phyloP scores from a whole-genome alignment of 2,329 filamentous ascomycete species.

The Emergomyces pasteurianus region DNA sequence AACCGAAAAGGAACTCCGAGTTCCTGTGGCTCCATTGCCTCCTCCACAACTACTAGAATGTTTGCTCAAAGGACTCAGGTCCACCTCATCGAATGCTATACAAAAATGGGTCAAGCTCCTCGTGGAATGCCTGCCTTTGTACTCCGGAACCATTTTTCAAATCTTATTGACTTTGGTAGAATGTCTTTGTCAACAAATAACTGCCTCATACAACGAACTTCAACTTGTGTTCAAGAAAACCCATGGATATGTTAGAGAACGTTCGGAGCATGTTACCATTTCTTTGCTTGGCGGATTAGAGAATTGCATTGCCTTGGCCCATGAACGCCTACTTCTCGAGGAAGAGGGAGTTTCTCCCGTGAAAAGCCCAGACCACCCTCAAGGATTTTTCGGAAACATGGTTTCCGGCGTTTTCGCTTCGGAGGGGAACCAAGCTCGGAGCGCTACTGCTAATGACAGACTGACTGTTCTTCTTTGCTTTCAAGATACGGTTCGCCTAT shows the following conservation, averaged over 20 bases:
- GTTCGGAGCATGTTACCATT: slow-evolving; percentile 52
- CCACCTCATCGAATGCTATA: slow-evolving; percentile 60
- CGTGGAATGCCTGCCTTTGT: slow-evolving; percentile 69
- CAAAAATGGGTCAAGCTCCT: slow-evolving; percentile 89
- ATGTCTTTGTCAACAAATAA: slow-evolving; percentile 72
- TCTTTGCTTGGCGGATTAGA: slow-evolving; percentile 88
- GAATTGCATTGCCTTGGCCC: slow-evolving; percentile 74
- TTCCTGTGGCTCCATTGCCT: slow-evolving; percentile 26
- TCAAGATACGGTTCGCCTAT: slow-evolving; percentile 86
- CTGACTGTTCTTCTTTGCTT: slow-evolving; percentile 92
- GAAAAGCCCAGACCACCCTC: slow-evolving; percentile 72
- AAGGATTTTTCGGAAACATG: slow-evolving; percentile 89
- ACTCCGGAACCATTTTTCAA: slow-evolving; percentile 75
- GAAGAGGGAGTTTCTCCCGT: slow-evolving; percentile 55
- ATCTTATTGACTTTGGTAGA: slow-evolving; percentile 83
- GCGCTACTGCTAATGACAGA: slow-evolving; percentile 79
- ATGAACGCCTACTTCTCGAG: slow-evolving; percentile 67
- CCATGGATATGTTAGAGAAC: slow-evolving; percentile 27
- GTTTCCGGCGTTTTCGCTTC: slow-evolving; percentile 80
- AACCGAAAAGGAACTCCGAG: slow-evolving; percentile 24
- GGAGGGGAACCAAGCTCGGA: slow-evolving; percentile 64
- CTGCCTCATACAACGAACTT: slow-evolving; percentile 57
- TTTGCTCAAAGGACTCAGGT: slow-evolving; percentile 68
- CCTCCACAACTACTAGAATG: slow-evolving; percentile 66
- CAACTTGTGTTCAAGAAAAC: slow-evolving; percentile 36